Conservation (phyloP, 2,329 filamentous ascomycete genomes). For the Diplodia sapinea region DNA sequence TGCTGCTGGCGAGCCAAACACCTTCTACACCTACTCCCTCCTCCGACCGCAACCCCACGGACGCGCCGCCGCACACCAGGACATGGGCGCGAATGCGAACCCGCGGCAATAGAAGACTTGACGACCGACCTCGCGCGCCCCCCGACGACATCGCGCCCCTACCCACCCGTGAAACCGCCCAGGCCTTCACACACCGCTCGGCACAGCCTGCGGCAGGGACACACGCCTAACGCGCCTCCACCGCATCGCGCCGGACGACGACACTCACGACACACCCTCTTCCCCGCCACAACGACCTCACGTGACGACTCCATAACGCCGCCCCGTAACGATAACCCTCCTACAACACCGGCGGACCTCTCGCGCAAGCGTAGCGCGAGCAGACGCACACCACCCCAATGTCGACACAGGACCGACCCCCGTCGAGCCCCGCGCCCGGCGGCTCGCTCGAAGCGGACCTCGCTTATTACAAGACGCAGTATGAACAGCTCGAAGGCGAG, state of each 20-base stretch:
- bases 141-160: conserved; percentile 3
- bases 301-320: conserved; percentile 12
- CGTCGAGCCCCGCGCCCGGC: conserved; percentile 39
- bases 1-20: conserved; percentile 3
- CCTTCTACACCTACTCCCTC: neutral
- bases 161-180: conserved; percentile 15
- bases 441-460: conserved; percentile 71
- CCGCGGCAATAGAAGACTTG: conserved; percentile 32
- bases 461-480: conserved; percentile 94
- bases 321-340: conserved; percentile 19
- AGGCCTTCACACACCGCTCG: conserved; percentile 29
- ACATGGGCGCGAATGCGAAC: conserved; percentile 15
- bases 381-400: conserved; percentile 37
- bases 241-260: conserved; percentile 31
- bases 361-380: conserved; percentile 31
- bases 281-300: conserved; percentile 31
- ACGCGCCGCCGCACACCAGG: conserved; percentile 15
- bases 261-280: conserved; percentile 30
- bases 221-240: conserved; percentile 22
- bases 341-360: conserved; percentile 29
- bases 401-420: conserved; percentile 37
- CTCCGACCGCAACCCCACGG: conserved; percentile 5
- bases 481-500: conserved; percentile 89
- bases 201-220: conserved; percentile 23
- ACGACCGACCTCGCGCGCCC: conserved; percentile 1